These are phyloP conservation scores for Medicago lupulina DNA, from an alignment of 306 rosid species.

Conservation along the genomic window DNA sequence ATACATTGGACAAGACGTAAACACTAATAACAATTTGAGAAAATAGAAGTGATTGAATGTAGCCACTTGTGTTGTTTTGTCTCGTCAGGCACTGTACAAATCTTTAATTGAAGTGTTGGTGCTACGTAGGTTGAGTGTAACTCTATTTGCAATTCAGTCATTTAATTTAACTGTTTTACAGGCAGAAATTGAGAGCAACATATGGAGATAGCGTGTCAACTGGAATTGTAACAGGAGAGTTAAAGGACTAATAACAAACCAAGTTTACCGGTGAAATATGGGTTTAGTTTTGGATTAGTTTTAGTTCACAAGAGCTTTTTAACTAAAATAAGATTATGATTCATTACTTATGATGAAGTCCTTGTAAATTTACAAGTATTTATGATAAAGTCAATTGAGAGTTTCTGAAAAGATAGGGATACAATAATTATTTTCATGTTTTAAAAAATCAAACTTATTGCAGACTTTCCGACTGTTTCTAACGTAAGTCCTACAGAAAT, in stretches of 20 bases:
- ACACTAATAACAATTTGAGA: background rate
- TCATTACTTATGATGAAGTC: too few relatives aligned
- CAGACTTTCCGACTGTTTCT: background rate
- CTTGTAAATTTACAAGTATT: background rate
- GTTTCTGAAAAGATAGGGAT: background rate
- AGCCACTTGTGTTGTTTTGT: too few relatives aligned
- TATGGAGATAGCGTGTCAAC: background rate
- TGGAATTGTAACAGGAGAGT: background rate
- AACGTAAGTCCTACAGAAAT: background rate
- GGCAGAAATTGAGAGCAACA: background rate
- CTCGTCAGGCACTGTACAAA: background rate
- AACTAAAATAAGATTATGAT: background rate
- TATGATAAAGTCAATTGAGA: background rate
- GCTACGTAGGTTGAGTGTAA: background rate
- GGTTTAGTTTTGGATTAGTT: background rate
- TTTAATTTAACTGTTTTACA: background rate
- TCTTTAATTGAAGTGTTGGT: background rate
- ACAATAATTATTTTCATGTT: background rate
- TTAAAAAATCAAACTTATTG: background rate
- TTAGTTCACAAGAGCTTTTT: background rate
- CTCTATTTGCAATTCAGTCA: constrained; percentile 7
- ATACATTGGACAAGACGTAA: background rate
- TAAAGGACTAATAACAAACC: background rate
- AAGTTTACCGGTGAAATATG: background rate
- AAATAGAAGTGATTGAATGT: too few relatives aligned